phyloP scores from a whole-genome alignment of 192 early-diverging fungal species.

The Entomortierella lignicola region DNA sequence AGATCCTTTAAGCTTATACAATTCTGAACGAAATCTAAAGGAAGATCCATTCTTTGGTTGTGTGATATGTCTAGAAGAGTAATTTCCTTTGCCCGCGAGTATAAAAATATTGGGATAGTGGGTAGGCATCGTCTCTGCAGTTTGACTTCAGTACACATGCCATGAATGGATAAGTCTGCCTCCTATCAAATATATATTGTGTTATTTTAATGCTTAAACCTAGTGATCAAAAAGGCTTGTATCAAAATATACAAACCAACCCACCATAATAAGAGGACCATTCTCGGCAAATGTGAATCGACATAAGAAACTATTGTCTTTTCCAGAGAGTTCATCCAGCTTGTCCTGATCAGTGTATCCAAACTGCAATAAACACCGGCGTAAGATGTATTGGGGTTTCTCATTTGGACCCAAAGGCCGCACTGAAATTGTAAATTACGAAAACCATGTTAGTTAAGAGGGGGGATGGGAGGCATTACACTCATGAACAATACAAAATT shows the following conservation, averaged over 20 bases:
- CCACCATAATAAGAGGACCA: slow-evolving; percentile 51
- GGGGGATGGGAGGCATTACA: no score
- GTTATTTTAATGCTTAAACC: background rate
- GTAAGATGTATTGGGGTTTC: slow-evolving; percentile 79
- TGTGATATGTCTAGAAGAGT: slow-evolving; percentile 82
- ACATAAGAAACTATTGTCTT: slow-evolving; percentile 89
- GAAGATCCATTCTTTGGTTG: slow-evolving; percentile 84
- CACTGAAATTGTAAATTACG: slow-evolving; percentile 58
- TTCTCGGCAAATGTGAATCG: slow-evolving; percentile 79
- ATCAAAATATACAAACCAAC: background rate
- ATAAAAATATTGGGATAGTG: slow-evolving; percentile 84
- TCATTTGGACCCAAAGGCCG: slow-evolving; percentile 80
- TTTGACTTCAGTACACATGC: slow-evolving; percentile 71
- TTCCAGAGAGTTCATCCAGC: slow-evolving; percentile 81
- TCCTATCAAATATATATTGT: slow-evolving; percentile 21
- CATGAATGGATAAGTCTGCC: slow-evolving; percentile 53
- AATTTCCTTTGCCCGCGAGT: slow-evolving; percentile 78
- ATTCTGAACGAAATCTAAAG: slow-evolving; percentile 84
- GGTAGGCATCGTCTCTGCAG: slow-evolving; percentile 79
- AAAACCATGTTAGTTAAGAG: background rate
- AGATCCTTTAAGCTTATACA: slow-evolving; percentile 75
- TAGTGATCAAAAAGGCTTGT: no score
- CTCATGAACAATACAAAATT: no score
- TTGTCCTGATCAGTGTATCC: slow-evolving; percentile 85
- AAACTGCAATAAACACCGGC: slow-evolving; percentile 78